These are phyloP conservation scores for Rhodomyrtus tomentosa DNA, from an alignment of 345 rosid genomes.

Conservation along the genomic window DNA sequence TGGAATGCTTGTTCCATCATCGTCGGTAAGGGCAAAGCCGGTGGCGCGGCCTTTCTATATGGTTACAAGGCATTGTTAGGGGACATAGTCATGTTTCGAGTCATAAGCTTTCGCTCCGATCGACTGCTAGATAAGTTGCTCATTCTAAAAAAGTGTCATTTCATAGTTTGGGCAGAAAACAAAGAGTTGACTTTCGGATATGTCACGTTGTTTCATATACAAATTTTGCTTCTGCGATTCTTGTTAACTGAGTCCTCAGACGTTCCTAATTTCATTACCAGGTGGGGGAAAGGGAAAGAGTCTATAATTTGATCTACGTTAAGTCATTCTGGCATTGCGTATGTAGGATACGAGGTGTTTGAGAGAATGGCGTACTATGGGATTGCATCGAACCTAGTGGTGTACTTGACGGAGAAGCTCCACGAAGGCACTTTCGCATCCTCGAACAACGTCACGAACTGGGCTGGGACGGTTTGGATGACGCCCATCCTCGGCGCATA, in stretches of 20 bases:
- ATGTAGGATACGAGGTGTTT: constrained; percentile 45
- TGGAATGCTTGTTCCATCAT: constrained; percentile 59
- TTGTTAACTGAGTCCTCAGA: no score
- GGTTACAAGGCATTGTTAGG: neutral
- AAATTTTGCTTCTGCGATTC: neutral
- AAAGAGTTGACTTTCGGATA: neutral
- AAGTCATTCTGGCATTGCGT: no score
- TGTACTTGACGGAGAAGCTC: constrained; percentile 31
- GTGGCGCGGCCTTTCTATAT: neutral
- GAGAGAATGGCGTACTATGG: constrained; percentile 73
- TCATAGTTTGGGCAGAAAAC: no score
- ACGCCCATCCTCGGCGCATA: constrained; percentile 49
- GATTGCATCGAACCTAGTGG: constrained; percentile 46
- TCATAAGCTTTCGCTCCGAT: no score
- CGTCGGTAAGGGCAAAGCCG: constrained; percentile 15
- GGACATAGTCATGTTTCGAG: neutral
- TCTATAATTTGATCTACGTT: neutral
- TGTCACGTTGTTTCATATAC: neutral
- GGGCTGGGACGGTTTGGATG: constrained; percentile 54
- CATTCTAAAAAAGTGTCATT: neutral
- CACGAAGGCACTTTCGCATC: constrained; percentile 56
- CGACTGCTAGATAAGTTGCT: no score
- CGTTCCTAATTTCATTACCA: no score
- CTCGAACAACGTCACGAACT: constrained; percentile 53
- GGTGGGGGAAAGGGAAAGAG: neutral